Base-by-base conservation (phyloP, 2,329 filamentous ascomycete species). In the Pseudogymnoascus sp. region DNA sequence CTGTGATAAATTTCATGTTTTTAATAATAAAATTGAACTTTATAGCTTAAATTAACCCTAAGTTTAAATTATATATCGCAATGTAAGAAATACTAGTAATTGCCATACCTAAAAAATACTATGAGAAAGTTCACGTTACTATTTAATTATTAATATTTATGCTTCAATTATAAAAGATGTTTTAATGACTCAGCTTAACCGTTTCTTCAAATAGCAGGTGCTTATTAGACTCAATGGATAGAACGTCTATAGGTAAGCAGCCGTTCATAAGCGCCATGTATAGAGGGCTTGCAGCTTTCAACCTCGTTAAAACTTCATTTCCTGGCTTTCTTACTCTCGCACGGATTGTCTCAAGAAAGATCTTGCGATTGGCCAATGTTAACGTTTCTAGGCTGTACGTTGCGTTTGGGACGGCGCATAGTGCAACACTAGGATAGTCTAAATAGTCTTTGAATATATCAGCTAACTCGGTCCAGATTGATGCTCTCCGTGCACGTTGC, bases 171-270 rank as follows among this genome's bases (percentile, higher is more conserved):
- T 10, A 7, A 39, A 38, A 39, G 38, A 17, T 38, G 38, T 39
- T 10, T 39, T 39, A 39, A 39, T 39, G 10, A 17, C n/a, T 39
- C 8, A 39, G n/a, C 38, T 10, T 66, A 21, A 66, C 64, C 36
- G 31, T 65, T 42, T 65, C 25, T 63, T 66, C 59, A 62, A 66
- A 66, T 35, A 61, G 42, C 41, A 66, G 25, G 35, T 35, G 48
- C 59, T 66, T 59, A 35, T 65, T 62, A 42, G 58, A 65, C 60
- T 66, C 63, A 63, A 66, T 65, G 21, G 58, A 58, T 61, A 65
- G 63, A 44, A 58, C 61, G 48, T 29, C 15, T 66, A 29, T 29
- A 39, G 62, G 62, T 64, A 65, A 61, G 44, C 21, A 13, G 27
- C 63, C 42, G 61, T 64, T 31, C 58, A 66, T 63, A 25, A 66